These are phyloP conservation scores for Berkeleyomyces rouxiae DNA, from an alignment of 2,329 filamentous ascomycete species.

Conservation along the genomic window DNA sequence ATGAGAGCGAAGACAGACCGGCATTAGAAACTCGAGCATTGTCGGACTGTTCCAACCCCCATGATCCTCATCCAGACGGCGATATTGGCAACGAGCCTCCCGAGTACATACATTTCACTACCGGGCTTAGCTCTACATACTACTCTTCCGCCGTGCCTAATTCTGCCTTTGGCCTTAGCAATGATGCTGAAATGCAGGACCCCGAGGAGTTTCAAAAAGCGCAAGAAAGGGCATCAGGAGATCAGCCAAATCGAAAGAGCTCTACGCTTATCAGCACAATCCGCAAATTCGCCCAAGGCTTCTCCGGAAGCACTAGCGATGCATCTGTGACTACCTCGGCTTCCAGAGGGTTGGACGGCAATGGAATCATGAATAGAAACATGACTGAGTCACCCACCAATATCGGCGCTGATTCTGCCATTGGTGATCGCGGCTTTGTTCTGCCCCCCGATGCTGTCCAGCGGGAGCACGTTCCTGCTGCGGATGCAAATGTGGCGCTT, in stretches of 20 bases:
- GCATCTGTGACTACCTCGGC: neutral
- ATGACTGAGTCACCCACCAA: conserved; percentile 15
- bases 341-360: neutral
- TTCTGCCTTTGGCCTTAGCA: conserved; percentile 12
- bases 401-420: conserved; percentile 18
- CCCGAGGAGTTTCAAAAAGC: conserved; percentile 4
- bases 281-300: conserved; percentile 3
- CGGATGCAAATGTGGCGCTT: neutral
- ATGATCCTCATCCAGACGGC: neutral
- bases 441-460: neutral
- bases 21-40: neutral
- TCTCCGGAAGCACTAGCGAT: conserved; percentile 5
- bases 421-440: conserved; percentile 1
- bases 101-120: conserved; percentile 2
- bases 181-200: conserved; percentile 2
- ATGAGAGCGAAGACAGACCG: neutral
- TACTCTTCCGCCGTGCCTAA: conserved; percentile 13
- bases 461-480: neutral
- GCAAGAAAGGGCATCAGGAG: neutral
- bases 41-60: neutral
- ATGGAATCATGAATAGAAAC: conserved; percentile 3
- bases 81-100: neutral
- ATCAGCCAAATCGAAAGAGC: neutral
- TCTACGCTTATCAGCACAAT: conserved; percentile 7
- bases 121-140: conserved; percentile 11